Evolutionary conservation across 176 grass and related monocot genomes (phyloP).

Genomic region (Avena insularis): DNA sequence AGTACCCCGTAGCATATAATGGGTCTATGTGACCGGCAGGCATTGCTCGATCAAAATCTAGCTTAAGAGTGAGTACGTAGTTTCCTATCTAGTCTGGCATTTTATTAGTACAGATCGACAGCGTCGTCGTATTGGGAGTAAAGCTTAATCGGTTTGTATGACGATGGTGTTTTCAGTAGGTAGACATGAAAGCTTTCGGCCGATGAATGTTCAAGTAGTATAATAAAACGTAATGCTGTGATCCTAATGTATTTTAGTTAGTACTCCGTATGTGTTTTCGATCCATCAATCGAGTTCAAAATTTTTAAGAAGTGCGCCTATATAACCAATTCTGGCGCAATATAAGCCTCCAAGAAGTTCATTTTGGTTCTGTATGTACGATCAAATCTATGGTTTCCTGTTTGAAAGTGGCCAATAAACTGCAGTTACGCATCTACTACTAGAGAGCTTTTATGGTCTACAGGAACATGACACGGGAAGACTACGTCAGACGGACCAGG

Average conservation of each 20-base stretch:
- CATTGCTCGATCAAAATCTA: not conserved
- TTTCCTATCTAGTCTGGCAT: not conserved
- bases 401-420: slow-evolving; percentile 10
- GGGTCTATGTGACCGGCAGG: not conserved
- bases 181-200: not conserved
- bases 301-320: not conserved
- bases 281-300: not conserved
- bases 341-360: not conserved
- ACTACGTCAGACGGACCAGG: slow-evolving; percentile 1
- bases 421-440: not conserved
- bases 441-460: not conserved
- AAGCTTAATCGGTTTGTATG: not conserved
- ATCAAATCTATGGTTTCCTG: slow-evolving; percentile 31
- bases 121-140: not conserved
- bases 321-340: not conserved
- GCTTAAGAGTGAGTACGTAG: not conserved
- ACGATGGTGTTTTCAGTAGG: not conserved
- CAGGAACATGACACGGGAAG: slow-evolving; percentile 23
- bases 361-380: not conserved
- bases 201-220: not conserved
- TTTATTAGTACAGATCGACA: not conserved
- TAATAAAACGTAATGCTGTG: not conserved
- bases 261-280: not conserved
- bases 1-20: not conserved
- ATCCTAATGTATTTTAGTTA: not conserved